Base-by-base conservation (phyloP, 1,284 basidiomycete species). In the Cryptococcus amylolentus region DNA sequence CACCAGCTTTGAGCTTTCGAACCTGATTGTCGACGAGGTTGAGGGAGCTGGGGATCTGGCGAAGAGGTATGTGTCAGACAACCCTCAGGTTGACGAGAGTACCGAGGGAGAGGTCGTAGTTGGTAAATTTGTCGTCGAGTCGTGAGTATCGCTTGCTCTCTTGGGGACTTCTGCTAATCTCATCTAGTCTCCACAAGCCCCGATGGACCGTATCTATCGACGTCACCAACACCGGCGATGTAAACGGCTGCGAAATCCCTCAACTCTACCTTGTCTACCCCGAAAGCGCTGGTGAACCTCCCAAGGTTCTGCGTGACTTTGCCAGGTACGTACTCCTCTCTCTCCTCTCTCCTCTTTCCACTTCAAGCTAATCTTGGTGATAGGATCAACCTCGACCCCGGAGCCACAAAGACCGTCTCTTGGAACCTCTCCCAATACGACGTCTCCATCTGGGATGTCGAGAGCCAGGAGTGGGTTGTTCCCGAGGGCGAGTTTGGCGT, bases 1-100 rank as follows among this genome's bases (percentile, higher is more conserved):
- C 79, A 88, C 91, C 38, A 82, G 77, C 0, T 96, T 94, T 74
- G 76, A 81, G 35, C 89, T 88, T 69, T 82, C 80, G 27, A 73
- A 80, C 20, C 74, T 91, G 5, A 60, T 72, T 0, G 75, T 88
- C 35, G 42, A 47, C 55, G 41, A 57, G 40, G 40, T 52, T 43
- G 57, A 54, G 6, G 38, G 54, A 6, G 51, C 46, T 18, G 31
- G 31, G 31, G 31, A 35, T 35, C 47, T 38, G 35, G 41, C 50
- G 45, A 50, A 35, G 27, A 49, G 42, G n/a, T 7, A 31, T 23
- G 18, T 13, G 23, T 41, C n/a, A 3, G 16, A 49, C 27, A 31
- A 31, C 14, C 28, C 26, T 26, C 9, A 18, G 23, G 51, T 35
- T 3, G 38, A 54, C 18, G 41, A 51, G 35, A 40, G 26, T 37